These are phyloP conservation scores for Phialemonium atrogriseum DNA, from an alignment of 2,329 filamentous ascomycete genomes.

Conservation along the genomic window DNA sequence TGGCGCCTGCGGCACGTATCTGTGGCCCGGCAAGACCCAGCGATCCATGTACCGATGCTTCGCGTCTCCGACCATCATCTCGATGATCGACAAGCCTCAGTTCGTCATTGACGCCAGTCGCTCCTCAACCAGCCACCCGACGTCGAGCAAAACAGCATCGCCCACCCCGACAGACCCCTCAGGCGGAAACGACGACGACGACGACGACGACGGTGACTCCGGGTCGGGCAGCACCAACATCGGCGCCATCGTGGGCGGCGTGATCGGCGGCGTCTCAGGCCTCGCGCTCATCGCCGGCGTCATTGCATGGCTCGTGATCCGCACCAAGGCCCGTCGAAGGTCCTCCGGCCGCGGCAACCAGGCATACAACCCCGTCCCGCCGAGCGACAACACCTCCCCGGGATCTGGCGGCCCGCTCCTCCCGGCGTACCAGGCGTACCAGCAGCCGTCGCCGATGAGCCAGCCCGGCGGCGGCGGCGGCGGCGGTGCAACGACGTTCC, in stretches of 20 bases:
- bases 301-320: constrained; percentile 15
- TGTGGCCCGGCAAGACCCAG: constrained; percentile 24
- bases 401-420: not conserved
- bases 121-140: constrained; percentile 6
- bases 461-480: constrained; percentile 5
- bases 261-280: constrained; percentile 19
- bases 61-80: constrained; percentile 16
- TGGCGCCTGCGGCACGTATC: constrained; percentile 25
- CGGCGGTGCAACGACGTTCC: constrained; percentile 1
- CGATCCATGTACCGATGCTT: constrained; percentile 29
- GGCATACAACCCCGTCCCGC: constrained; percentile 10
- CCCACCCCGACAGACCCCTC: not conserved
- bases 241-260: constrained; percentile 16
- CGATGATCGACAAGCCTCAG: constrained; percentile 25
- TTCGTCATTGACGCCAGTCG: constrained; percentile 21
- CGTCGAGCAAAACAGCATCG: constrained; percentile 2
- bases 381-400: constrained; percentile 6
- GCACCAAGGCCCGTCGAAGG: no score
- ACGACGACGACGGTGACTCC: constrained; percentile 2
- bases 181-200: not conserved
- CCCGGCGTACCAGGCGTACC: not conserved
- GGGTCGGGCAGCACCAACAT: not conserved
- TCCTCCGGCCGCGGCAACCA: constrained; percentile 11
- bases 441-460: constrained; percentile 6
- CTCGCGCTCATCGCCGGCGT: constrained; percentile 14